Evolutionary conservation across 805 yeast genomes (phyloP).

Genomic region (Wickerhamomyces chambardii): DNA sequence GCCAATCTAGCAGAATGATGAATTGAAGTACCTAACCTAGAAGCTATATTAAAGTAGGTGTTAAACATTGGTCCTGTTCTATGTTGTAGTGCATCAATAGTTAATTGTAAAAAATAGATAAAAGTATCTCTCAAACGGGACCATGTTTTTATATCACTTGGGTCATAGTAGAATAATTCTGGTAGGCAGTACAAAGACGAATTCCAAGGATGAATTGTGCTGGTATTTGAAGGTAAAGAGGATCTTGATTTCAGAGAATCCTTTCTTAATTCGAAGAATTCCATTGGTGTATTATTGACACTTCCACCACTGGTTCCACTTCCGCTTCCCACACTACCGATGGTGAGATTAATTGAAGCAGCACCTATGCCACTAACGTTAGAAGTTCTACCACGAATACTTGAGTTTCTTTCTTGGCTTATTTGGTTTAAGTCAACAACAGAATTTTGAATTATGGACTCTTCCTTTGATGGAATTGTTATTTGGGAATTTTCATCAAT

Average conservation of each 20-base stretch:
- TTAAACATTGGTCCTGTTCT: slow-evolving; percentile 42
- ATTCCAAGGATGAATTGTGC: slow-evolving; percentile 18
- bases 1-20: slow-evolving; percentile 47
- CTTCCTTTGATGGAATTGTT: slow-evolving; percentile 16
- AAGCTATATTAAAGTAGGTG: slow-evolving; percentile 42
- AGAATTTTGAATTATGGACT: slow-evolving; percentile 6
- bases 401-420: slow-evolving; percentile 15
- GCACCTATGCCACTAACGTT: slow-evolving; percentile 2
- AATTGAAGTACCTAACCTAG: slow-evolving; percentile 42
- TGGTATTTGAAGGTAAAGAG: slow-evolving; percentile 7
- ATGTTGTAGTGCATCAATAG: slow-evolving; percentile 41
- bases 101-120: slow-evolving; percentile 34
- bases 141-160: slow-evolving; percentile 56
- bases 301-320: background rate
- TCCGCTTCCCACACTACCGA: background rate
- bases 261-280: slow-evolving; percentile 2
- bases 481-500: slow-evolving; percentile 23
- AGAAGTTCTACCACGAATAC: slow-evolving; percentile 10
- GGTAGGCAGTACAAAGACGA: slow-evolving; percentile 19
- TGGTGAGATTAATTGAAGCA: background rate
- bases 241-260: slow-evolving; percentile 8
- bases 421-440: slow-evolving; percentile 18
- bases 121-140: slow-evolving; percentile 40
- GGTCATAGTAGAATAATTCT: slow-evolving; percentile 46
- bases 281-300: background rate